Conservation (phyloP, 352 stramenopile genomes). For the Pythium utonaiense region DNA sequence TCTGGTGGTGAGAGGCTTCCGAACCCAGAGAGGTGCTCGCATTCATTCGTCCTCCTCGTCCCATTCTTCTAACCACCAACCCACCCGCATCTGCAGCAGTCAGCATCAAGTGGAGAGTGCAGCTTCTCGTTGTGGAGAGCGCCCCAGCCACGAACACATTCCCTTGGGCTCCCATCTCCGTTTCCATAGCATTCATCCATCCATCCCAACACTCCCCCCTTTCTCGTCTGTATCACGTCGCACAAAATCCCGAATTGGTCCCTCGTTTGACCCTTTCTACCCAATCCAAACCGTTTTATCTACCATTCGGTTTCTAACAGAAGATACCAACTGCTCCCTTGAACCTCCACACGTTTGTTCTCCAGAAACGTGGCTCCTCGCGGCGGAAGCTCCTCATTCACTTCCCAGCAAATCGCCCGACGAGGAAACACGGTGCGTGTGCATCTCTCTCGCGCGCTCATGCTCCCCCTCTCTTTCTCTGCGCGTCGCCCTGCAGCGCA, state of each 20-base stretch:
- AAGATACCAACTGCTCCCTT: constrained; percentile 20
- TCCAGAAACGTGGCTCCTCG: background rate
- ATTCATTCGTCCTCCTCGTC: too few relatives aligned
- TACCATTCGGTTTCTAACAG: background rate
- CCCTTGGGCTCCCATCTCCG: too few relatives aligned
- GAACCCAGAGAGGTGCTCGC: too few relatives aligned
- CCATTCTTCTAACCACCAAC: too few relatives aligned
- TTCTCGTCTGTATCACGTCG: constrained; percentile 18
- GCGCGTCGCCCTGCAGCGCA: too few relatives aligned
- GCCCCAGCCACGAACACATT: too few relatives aligned
- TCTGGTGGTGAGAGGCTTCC: too few relatives aligned
- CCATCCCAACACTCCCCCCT: constrained; percentile 2
- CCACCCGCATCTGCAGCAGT: too few relatives aligned
- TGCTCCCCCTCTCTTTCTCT: too few relatives aligned
- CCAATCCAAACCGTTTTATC: constrained; percentile 16
- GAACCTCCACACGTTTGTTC: constrained; percentile 30
- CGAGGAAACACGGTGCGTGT: background rate
- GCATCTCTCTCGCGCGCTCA: too few relatives aligned
- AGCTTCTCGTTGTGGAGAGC: background rate
- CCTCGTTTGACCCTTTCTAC: background rate
- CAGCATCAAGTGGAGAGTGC: too few relatives aligned
- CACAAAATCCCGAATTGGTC: constrained; percentile 15
- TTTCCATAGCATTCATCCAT: constrained; percentile 6
- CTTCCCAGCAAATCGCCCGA: background rate
- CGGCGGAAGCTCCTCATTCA: background rate